These are phyloP conservation scores for Hypoxylon sp. DNA, from an alignment of 2,329 filamentous ascomycete genomes.

Conservation along the genomic window DNA sequence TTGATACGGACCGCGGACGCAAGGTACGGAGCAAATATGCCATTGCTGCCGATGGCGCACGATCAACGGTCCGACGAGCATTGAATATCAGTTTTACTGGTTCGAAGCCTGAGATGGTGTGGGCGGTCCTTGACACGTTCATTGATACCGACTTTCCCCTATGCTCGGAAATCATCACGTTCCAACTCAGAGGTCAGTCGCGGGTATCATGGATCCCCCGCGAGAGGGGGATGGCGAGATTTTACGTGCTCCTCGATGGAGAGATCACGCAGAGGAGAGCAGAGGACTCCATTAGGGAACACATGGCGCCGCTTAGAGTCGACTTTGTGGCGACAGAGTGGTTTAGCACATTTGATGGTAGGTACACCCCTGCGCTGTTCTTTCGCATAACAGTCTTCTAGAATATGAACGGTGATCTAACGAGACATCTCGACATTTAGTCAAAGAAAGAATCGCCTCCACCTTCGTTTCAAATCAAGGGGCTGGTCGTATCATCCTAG, in stretches of 20 bases:
- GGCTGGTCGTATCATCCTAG: conserved; percentile 63
- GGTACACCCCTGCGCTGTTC: conserved; percentile 29
- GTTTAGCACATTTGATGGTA: conserved; percentile 65
- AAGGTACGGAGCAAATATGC: conserved; percentile 57
- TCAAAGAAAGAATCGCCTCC: conserved; percentile 58
- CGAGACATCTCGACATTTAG: conserved; percentile 43
- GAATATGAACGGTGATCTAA: conserved; percentile 5
- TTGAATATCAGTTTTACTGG: conserved; percentile 59
- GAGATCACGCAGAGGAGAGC: conserved; percentile 58
- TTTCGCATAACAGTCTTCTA: neutral
- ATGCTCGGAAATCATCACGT: conserved; percentile 62
- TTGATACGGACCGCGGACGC: conserved; percentile 52
- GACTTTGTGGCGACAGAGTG: conserved; percentile 61
- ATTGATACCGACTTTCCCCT: conserved; percentile 63
- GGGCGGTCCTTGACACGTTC: conserved; percentile 63
- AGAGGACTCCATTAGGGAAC: conserved; percentile 58
- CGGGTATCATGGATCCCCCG: conserved; percentile 64
- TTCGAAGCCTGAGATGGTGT: conserved; percentile 64
- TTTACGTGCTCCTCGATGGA: conserved; percentile 62
- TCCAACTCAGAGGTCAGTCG: conserved; percentile 60
- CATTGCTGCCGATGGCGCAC: conserved; percentile 66
- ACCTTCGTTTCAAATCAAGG: conserved; percentile 58
- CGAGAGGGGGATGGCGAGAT: conserved; percentile 61
- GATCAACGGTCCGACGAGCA: conserved; percentile 60
- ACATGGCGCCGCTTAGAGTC: conserved; percentile 59